Evolutionary conservation across 192 early-diverging fungal species (phyloP).

Genomic region (Podila clonocystis): DNA sequence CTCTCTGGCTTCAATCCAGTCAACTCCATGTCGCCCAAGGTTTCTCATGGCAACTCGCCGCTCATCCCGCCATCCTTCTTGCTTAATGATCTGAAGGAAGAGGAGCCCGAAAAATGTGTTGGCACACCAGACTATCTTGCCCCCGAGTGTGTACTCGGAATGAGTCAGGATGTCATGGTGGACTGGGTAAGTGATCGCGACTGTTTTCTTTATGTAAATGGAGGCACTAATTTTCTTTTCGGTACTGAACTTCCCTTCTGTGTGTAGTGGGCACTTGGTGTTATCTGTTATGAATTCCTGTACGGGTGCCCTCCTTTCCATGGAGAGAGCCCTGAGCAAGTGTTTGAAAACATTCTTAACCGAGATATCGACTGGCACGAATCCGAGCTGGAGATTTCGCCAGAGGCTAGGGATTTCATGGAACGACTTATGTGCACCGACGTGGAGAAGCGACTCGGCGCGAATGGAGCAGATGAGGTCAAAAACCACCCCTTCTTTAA

Average conservation of each 20-base stretch:
- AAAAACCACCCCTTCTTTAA: conserved; percentile 79
- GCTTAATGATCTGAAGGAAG: conserved; percentile 59
- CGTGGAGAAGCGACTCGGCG: conserved; percentile 72
- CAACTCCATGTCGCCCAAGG: conserved; percentile 36
- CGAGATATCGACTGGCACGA: conserved; percentile 81
- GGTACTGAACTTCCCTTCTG: background rate
- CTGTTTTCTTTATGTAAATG: background rate
- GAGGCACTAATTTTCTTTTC: background rate
- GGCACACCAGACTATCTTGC: conserved; percentile 94
- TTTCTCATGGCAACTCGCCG: conserved; percentile 36
- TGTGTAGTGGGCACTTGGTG: conserved; percentile 86
- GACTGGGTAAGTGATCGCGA: conserved; percentile 76
- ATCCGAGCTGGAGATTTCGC: conserved; percentile 72
- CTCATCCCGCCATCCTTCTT: conserved; percentile 54
- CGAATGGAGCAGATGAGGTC: conserved; percentile 77
- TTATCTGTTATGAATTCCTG: conserved; percentile 90
- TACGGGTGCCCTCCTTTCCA: conserved; percentile 88
- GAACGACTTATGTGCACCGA: conserved; percentile 75
- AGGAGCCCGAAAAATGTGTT: conserved; percentile 66
- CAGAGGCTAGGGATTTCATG: conserved; percentile 84
- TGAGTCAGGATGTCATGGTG: conserved; percentile 84
- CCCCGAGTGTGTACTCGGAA: conserved; percentile 86
- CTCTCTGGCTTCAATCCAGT: conserved; percentile 27
- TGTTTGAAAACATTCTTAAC: conserved; percentile 87
- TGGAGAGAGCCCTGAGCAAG: conserved; percentile 76